Base-by-base conservation (phyloP, 1,139 yeast species). In the Pichia terricola region DNA sequence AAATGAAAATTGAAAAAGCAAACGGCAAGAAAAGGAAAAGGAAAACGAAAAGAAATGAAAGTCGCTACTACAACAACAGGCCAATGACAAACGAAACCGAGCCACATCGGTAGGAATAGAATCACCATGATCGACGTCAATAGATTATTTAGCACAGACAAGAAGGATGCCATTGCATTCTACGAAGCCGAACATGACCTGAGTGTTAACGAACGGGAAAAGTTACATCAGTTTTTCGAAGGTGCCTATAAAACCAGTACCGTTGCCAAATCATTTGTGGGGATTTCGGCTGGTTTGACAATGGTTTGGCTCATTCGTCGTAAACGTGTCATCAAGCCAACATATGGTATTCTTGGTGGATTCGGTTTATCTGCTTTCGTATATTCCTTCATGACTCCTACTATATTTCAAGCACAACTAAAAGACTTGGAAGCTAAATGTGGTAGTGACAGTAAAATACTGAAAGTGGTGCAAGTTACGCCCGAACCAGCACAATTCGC, bases 401-500 rank as follows among this genome's bases (percentile, higher is more conserved):
- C 47, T 2, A 41, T 55, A 10, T 51, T 48, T 41, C 40, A 46
- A 22, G 45, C 45, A 5, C 35, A 44, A 22, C 22, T 47, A 28
- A 34, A 35, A 25, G 40, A 40, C n/a, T 37, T 51, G 26, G 48
- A 52, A 26, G 41, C 39, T 27, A 44, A 47, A 16, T 45, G 50
- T 33, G 54, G 58, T 3, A 43, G 44, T 26, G 50, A 45, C 10
- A 51, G 55, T 3, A 39, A 32, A 5, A 26, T 54, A 5, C 46
- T 37, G 36, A 48, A 47, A 34, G 52, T 51, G 27, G 41, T 54
- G 5, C 39, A 44, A n/a, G 50, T 46, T 9, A 52, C 55, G 2
- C 58, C 60, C 1, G 52, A 50, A 34, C 54, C 55, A 3, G 45
- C 51, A 8, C 49, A 54, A 35, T 47, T 47, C 34, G 47, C 60